A percentile compares a stretch with the other conserved stretches of the same genome.
phyloP scores from a whole-genome alignment of 805 yeast species.

The Wickerhamomyces rabaulensis region DNA sequence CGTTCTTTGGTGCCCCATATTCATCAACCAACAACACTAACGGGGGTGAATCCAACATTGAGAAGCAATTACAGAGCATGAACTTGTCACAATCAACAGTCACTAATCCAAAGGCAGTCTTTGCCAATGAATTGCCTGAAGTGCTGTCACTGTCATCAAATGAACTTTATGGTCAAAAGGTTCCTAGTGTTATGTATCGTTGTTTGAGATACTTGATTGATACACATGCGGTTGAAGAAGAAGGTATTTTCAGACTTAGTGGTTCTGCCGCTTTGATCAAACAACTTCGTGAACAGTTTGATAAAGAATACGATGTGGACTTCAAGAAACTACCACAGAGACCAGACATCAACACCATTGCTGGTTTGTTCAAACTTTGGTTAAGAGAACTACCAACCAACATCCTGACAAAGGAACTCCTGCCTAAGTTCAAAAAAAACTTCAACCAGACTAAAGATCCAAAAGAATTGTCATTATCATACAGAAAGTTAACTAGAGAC shows the following conservation, averaged over 20 bases:
- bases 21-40: slow-evolving; percentile 25
- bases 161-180: slow-evolving; percentile 34
- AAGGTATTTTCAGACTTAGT: slow-evolving; percentile 86
- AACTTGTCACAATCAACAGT: slow-evolving; percentile 11
- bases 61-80: slow-evolving; percentile 27
- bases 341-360: slow-evolving; percentile 76
- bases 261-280: slow-evolving; percentile 81
- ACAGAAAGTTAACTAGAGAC: slow-evolving; percentile 27
- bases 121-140: slow-evolving; percentile 58
- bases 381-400: slow-evolving; percentile 70
- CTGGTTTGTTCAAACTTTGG: slow-evolving; percentile 80
- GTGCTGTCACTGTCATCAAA: slow-evolving; percentile 50
- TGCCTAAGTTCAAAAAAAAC: slow-evolving; percentile 33
- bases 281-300: slow-evolving; percentile 63
- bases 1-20: slow-evolving; percentile 10
- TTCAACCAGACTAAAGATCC: slow-evolving; percentile 29
- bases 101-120: slow-evolving; percentile 36
- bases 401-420: slow-evolving; percentile 54
- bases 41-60: slow-evolving; percentile 27
- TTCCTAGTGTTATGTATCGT: slow-evolving; percentile 72
- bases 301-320: slow-evolving; percentile 63
- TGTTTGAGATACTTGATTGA: slow-evolving; percentile 64
- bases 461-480: slow-evolving; percentile 23
- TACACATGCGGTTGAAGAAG: slow-evolving; percentile 73
- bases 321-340: slow-evolving; percentile 37